Evolutionary conservation across 257 asterid species (phyloP).

Genomic region (Hygrophila difformis): DNA sequence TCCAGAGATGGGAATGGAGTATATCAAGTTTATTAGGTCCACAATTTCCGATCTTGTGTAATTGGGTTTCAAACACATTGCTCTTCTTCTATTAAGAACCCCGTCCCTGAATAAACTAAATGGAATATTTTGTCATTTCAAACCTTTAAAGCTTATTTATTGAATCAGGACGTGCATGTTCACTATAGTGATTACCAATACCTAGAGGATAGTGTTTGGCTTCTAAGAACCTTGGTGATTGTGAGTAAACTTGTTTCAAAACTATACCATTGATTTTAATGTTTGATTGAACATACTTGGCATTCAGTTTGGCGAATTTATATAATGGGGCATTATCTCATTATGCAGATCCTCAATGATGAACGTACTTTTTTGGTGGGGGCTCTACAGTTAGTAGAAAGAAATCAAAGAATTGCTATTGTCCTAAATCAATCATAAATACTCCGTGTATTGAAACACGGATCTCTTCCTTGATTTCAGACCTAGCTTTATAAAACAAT

Average conservation of each 20-base stretch:
- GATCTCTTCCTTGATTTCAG: constrained; percentile 14
- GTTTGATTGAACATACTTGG: background rate
- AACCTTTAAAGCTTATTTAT: no score
- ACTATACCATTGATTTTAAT: background rate
- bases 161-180: no score
- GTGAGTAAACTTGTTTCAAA: constrained; percentile 2
- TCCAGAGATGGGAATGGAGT: no score
- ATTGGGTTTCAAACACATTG: no score
- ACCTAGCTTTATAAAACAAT: constrained; percentile 15
- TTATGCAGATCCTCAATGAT: constrained; percentile 16
- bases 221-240: background rate
- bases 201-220: no score
- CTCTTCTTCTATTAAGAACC: no score
- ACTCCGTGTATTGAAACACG: constrained; percentile 9
- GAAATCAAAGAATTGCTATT: constrained; percentile 7
- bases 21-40: no score
- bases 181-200: no score
- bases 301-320: background rate
- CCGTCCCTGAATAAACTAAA: no score
- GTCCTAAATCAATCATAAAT: background rate
- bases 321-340: constrained; percentile 13
- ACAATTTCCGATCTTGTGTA: no score
- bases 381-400: constrained; percentile 3
- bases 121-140: no score
- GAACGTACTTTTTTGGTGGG: constrained; percentile 14